These are phyloP conservation scores for Apiotrichum veenhuisii DNA, from an alignment of 1,284 basidiomycete genomes.

Conservation along the genomic window DNA sequence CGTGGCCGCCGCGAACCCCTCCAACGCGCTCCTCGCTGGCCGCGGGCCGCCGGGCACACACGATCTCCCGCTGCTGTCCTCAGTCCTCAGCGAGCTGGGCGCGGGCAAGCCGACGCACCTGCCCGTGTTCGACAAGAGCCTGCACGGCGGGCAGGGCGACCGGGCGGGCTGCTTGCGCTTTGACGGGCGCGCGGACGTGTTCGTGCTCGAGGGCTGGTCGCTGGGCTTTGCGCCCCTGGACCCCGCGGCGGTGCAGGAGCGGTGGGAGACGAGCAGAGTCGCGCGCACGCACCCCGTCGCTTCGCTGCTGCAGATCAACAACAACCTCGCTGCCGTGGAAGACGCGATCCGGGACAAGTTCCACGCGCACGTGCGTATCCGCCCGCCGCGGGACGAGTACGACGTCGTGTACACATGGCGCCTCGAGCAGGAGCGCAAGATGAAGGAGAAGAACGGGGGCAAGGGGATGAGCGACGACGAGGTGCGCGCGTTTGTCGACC, in stretches of 20 bases:
- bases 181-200: slow-evolving; percentile 60
- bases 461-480: slow-evolving; percentile 77
- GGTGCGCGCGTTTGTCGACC: slow-evolving; percentile 62
- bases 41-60: slow-evolving; percentile 47
- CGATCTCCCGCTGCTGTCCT: slow-evolving; percentile 20
- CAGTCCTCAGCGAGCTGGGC: neutral
- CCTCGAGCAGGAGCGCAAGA: slow-evolving; percentile 78
- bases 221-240: slow-evolving; percentile 49
- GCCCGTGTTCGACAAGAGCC: slow-evolving; percentile 72
- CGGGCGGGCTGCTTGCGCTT: slow-evolving; percentile 52
- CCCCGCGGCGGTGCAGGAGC: slow-evolving; percentile 39
- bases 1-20: slow-evolving; percentile 28
- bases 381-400: slow-evolving; percentile 24
- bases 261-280: slow-evolving; percentile 28
- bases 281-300: slow-evolving; percentile 23
- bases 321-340: slow-evolving; percentile 27
- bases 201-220: slow-evolving; percentile 65
- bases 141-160: slow-evolving; percentile 75
- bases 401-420: slow-evolving; percentile 59
- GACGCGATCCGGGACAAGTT: slow-evolving; percentile 15
- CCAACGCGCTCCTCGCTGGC: slow-evolving; percentile 39
- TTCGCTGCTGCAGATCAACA: slow-evolving; percentile 28
- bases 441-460: slow-evolving; percentile 79
- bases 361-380: slow-evolving; percentile 30
- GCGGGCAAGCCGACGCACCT: neutral